Evolutionary conservation across 129 eudicot species (phyloP).

Genomic region (Centrapalus pauciflorus): DNA sequence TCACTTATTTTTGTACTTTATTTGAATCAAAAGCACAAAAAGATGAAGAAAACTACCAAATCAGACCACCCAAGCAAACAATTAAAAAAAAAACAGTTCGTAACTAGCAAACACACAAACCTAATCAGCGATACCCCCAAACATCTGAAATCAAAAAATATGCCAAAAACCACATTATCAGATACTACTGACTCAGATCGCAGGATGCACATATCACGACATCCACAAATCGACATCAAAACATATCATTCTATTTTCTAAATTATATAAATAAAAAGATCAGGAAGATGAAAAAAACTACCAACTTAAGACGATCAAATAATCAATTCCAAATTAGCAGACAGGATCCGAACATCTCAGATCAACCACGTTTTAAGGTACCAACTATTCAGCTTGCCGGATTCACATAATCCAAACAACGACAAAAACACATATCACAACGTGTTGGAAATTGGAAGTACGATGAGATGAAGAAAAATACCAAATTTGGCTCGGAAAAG

Average conservation of each 20-base stretch:
- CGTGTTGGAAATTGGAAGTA: background rate
- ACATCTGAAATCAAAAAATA: background rate
- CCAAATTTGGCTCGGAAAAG: conserved; percentile 63
- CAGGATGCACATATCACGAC: conserved; percentile 2
- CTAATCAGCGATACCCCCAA: conserved; percentile 1
- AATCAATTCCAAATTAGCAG: background rate
- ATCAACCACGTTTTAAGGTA: background rate
- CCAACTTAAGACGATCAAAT: background rate
- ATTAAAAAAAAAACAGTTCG: background rate
- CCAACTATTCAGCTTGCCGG: background rate
- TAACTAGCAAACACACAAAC: conserved; percentile 7
- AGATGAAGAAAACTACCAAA: too few relatives aligned
- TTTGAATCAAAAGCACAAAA: too few relatives aligned
- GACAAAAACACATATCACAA: background rate
- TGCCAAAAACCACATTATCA: background rate
- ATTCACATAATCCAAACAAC: background rate
- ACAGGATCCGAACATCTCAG: background rate
- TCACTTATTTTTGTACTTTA: too few relatives aligned
- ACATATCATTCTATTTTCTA: background rate
- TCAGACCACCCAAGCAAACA: background rate
- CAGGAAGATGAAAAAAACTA: background rate
- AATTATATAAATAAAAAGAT: background rate
- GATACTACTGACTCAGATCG: background rate
- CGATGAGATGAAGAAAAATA: conserved; percentile 17
- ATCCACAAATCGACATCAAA: background rate